These are phyloP conservation scores for Aspergillus sojae DNA, from an alignment of 2,329 filamentous ascomycete genomes.

Conservation along the genomic window DNA sequence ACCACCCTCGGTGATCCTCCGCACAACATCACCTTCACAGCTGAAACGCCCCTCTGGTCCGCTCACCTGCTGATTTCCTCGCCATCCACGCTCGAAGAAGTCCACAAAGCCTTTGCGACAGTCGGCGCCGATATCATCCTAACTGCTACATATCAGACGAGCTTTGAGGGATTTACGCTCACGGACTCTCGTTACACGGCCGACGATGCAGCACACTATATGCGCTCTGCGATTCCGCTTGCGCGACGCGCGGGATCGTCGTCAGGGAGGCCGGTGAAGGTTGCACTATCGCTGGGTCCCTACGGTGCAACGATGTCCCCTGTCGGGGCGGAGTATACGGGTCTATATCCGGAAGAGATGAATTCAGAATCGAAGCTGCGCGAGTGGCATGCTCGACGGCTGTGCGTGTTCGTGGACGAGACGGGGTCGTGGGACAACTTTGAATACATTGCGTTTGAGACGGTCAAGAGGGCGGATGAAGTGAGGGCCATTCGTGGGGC, in stretches of 20 bases:
- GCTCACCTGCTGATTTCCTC: conserved; percentile 64
- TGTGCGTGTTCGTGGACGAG: conserved; percentile 53
- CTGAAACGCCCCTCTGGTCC: conserved; percentile 64
- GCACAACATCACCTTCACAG: conserved; percentile 57
- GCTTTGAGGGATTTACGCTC: conserved; percentile 57
- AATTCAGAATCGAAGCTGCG: conserved; percentile 48
- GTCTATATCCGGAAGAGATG: conserved; percentile 58
- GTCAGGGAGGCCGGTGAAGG: conserved; percentile 10
- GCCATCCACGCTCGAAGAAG: conserved; percentile 54
- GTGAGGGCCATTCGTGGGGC: conserved; percentile 59
- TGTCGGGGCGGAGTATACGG: conserved; percentile 64
- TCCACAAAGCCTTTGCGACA: conserved; percentile 59
- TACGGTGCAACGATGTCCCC: conserved; percentile 70
- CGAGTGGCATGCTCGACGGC: conserved; percentile 60
- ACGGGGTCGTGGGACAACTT: conserved; percentile 40
- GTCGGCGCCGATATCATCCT: conserved; percentile 65
- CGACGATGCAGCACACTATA: conserved; percentile 40
- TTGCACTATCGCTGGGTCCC: conserved; percentile 64
- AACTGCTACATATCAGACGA: conserved; percentile 70
- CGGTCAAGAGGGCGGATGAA: conserved; percentile 65
- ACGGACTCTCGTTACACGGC: conserved; percentile 55
- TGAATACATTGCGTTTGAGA: conserved; percentile 65
- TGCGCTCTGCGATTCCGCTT: conserved; percentile 42
- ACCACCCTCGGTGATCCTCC: conserved; percentile 63
- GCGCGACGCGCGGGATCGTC: conserved; percentile 35